phyloP scores from a whole-genome alignment of 768 basidiomycete genomes.

The Russula earlei region DNA sequence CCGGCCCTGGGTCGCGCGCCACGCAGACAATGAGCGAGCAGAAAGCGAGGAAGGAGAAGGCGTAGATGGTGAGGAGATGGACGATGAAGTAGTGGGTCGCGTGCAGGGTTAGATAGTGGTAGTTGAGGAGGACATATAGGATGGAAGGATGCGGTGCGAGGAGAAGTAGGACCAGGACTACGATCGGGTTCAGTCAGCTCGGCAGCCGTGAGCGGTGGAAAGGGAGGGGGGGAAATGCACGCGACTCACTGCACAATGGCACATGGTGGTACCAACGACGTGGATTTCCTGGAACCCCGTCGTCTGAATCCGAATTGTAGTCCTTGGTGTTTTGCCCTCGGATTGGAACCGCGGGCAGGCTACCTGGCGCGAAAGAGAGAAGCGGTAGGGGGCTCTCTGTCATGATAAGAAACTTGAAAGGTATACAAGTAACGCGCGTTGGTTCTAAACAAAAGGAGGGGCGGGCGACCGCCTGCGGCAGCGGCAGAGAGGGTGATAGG shows the following conservation, averaged over 20 bases:
- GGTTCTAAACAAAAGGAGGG: neutral
- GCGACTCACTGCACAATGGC: constrained; percentile 14
- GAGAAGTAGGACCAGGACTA: constrained; percentile 46
- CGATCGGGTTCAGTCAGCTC: neutral
- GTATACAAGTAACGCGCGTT: too few relatives aligned
- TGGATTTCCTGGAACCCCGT: constrained; percentile 1
- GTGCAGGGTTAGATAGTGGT: constrained; percentile 49
- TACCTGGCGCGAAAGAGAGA: constrained; percentile 6
- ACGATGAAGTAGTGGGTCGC: constrained; percentile 36
- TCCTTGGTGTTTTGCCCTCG: neutral
- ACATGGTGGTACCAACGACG: constrained; percentile 19
- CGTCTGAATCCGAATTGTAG: constrained; percentile 8
- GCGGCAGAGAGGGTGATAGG: neutral
- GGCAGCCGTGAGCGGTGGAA: neutral
- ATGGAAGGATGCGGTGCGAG: constrained; percentile 69
- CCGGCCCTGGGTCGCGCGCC: constrained; percentile 66
- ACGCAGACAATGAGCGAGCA: constrained; percentile 67
- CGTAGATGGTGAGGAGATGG: constrained; percentile 53
- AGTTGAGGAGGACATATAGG: constrained; percentile 55
- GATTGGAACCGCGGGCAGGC: neutral
- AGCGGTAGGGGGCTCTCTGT: neutral
- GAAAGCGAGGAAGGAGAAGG: constrained; percentile 58
- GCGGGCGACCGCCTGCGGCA: neutral
- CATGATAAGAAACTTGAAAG: neutral
- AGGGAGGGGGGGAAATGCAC: neutral